Percentiles rank a stretch among this genome's conserved stretches.
Evolutionary conservation across 2,329 filamentous ascomycete genomes (phyloP).

Genomic region (Alternaria tenuissima): DNA sequence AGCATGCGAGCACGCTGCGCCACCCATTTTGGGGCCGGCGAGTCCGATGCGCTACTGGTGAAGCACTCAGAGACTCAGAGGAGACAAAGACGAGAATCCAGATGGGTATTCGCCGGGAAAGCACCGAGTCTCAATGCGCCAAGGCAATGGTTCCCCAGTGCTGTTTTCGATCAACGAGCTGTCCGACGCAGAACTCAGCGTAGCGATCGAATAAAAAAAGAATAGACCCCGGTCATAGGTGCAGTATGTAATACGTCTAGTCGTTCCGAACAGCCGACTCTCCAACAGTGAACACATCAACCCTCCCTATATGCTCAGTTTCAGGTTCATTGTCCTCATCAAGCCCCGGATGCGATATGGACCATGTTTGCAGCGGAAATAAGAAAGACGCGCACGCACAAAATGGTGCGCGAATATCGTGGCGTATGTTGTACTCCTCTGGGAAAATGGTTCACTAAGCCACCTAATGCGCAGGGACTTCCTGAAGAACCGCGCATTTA

Average conservation of each 20-base stretch:
- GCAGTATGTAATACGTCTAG: not conserved
- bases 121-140: slow-evolving; percentile 7
- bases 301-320: not conserved
- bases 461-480: slow-evolving; percentile 21
- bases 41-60: slow-evolving; percentile 30
- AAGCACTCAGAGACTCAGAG: not conserved
- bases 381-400: not conserved
- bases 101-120: slow-evolving; percentile 1
- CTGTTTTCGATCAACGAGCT: not conserved
- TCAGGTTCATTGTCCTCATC: slow-evolving; percentile 5
- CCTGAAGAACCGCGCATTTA: slow-evolving; percentile 22
- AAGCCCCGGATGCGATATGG: not conserved
- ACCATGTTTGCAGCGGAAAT: not conserved
- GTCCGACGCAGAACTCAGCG: not conserved
- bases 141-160: slow-evolving; percentile 13
- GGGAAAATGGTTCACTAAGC: slow-evolving; percentile 20
- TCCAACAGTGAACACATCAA: not conserved
- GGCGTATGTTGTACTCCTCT: slow-evolving; percentile 8
- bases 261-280: not conserved
- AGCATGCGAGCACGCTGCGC: slow-evolving; percentile 36
- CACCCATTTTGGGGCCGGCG: slow-evolving; percentile 37
- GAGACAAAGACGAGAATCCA: not conserved
- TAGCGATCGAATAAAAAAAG: not conserved
- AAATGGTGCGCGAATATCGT: slow-evolving; percentile 8
- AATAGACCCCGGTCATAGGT: not conserved